Base-by-base conservation (phyloP, 2,329 filamentous ascomycete species). In the Colletotrichum orbiculare region DNA sequence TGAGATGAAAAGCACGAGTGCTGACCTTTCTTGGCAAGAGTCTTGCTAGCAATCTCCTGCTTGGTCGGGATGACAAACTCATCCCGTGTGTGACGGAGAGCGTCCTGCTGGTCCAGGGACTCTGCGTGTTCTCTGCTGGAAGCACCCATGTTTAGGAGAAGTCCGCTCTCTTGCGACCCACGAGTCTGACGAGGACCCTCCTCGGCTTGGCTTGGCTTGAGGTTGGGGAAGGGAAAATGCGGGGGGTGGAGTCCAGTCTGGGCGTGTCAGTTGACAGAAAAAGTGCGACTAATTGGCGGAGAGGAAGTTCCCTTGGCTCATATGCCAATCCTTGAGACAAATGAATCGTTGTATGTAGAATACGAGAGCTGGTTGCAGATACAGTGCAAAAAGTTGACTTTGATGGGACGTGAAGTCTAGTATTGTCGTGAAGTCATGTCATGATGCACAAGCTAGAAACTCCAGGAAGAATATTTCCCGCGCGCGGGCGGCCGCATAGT, bases 31-130 rank as follows among this genome's bases (percentile, higher is more conserved):
- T 69, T 50, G n/a, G 66, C 56, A 48, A 77, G 70, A 35, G 71
- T 69, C 54, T 71, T 73, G 67, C 72, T 72, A 50, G 64, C 62
- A 53, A 74, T 71, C 63, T 74, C 72, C 35, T 69, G 68, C 62
- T 70, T 73, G 62, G 72, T 90, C 1, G 92, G 93, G 59, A 95
- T 89, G 53, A 89, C 83, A 74, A 94, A 96, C 70, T 93, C 84
- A 8, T 85, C 76, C 45, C 91, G 84, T 58, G 89, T 83, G 47
- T 79, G 77, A 10, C 76, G 76, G 38, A 91, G 76, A 11, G 81
- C 76, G 71, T 91, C 88, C 64, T 83, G 75, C 0, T 76, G 75
- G 74, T 91, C 89, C 11, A 90, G 78, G 25, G 53, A 33, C 8
- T 54, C 43, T 46, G 66, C 66, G 33, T 43, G 15, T 39, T 17